Evolutionary conservation across 2,329 filamentous ascomycete genomes (phyloP), one percentile per base, ranked within the genome.

Genomic region (Zymoseptoria pseudotritici): DNA sequence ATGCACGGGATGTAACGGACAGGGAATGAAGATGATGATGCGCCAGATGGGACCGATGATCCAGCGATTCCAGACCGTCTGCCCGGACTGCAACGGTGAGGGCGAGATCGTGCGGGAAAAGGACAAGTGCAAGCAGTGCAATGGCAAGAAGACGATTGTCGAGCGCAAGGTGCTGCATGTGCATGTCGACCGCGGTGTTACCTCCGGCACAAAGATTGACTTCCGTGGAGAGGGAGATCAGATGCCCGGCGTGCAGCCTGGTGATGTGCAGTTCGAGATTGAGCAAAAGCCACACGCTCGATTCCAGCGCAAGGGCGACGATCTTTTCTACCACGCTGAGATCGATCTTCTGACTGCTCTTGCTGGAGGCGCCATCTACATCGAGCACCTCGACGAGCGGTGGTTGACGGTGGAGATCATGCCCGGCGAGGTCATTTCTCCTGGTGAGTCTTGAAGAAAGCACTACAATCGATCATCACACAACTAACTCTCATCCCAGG

Each of bases 1-100:
- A 71, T 99, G 94, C 78, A 74, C 85, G 50, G 89, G 91, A 72
- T 99, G 94, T 76, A 91, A 96, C 71, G 94, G 94, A 67, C 86
- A 89, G 65, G 94, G 94, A 77, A 96, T 97, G 90, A 97, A 97
- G 88, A 97, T 90, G 50, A 97, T 99, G 93, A 97, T 99, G 94
- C 89, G 95, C 74, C 94, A 99, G 79, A 97, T 99, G 92, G 94
- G 94, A 56, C 94, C 94, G 61, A 99, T 99, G 94, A 97, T 99
- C 70, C 95, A 99, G 80, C 90, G 94, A 60, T 99, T 99, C 86
- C 94, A 99, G 83, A 97, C 93, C 29, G 92, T 97, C 70, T 99
- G 94, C 84, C 90, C 92, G 26, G 95, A 99, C 79, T 99, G 94
- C 76, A 93, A 94, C 70, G 95, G 95, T 65, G 94, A 99, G 77